Evolutionary conservation across 768 basidiomycete genomes (phyloP), one percentile per base, ranked within the genome.

Genomic region (Pholiota conissans): DNA sequence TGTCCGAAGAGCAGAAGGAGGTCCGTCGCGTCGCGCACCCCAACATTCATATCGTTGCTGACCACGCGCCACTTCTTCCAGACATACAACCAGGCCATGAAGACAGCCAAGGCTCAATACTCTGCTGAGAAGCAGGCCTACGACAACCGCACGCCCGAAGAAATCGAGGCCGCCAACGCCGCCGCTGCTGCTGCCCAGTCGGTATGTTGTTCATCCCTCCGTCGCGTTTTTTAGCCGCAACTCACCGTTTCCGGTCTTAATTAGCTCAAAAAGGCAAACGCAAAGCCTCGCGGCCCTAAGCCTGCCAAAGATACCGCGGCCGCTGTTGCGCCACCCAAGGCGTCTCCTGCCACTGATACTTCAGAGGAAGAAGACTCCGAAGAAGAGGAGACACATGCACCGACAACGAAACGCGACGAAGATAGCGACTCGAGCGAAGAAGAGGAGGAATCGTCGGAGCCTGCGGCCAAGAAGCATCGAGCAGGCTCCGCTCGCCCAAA

Each of bases 1-100:
- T 98, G 79, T 62, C 80, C 16, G 77, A 81, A 2, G 84, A 83
- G 7, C 79, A 90, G 67, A 94, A 91, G 74, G 79, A 86, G 73
- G 95, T 93, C 63, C 61, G 90, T 76, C 59, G 57, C 64, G 61
- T 65, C 54, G 37, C 52, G 53, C 50, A 28, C 28, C 24, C 14
- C 24, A 49, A 27, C 54, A 24, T 51, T 42, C 46, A 49, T 46
- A 39, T 52, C 52, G n/a, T n/a, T n/a, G 48, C 47, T 47, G 48
- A 45, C 52, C 30, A 28, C 51, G 35, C 61, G 55, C 48, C 56
- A 18, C 29, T 16, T n/a, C n/a, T n/a, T n/a, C n/a, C 8, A 90
- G 88, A 73, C 75, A 37, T 91, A 89, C 63, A 75, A 64, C 65
- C 69, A 79, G 61, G 70, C 78, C 35, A 85, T 85, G 65, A 74